A percentile compares a stretch with the other conserved stretches of the same genome.
Evolutionary conservation across 495 filamentous ascomycete species (phyloP).

Genomic region (Daldinia caldariorum): DNA sequence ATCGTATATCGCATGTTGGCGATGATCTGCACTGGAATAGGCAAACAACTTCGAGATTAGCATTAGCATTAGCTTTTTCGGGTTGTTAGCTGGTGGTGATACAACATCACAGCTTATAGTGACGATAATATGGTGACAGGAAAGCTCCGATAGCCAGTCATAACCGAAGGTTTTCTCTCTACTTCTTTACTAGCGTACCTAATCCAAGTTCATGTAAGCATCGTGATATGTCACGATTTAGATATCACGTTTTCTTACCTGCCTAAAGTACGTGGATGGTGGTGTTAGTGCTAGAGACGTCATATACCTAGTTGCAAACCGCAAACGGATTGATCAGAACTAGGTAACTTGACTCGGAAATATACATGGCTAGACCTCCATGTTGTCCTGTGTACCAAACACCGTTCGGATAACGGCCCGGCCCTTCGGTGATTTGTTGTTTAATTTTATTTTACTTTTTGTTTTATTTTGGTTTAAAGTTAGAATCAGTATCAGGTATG

Average conservation of each 20-base stretch:
- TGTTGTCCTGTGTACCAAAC: neutral
- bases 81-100: conserved; percentile 16
- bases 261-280: conserved; percentile 6
- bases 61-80: conserved; percentile 4
- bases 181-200: conserved; percentile 9
- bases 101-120: conserved; percentile 25
- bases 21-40: conserved; percentile 31
- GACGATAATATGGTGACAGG: conserved; percentile 36
- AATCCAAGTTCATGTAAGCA: conserved; percentile 7
- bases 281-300: conserved; percentile 23
- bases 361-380: neutral
- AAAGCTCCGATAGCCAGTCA: conserved; percentile 8
- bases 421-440: neutral
- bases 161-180: neutral
- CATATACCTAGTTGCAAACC: conserved; percentile 30
- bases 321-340: neutral
- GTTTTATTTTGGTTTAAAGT: conserved; percentile 5
- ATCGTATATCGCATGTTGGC: conserved; percentile 1
- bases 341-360: conserved; percentile 10
- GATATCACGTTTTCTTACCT: conserved; percentile 22
- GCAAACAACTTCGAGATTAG: conserved; percentile 22
- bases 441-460: neutral
- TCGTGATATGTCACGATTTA: conserved; percentile 11
- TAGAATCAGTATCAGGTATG: neutral
- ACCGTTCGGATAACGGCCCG: neutral